Evolutionary conservation across 208 protist species (phyloP).

Genomic region (Acanthamoeba triangularis): DNA sequence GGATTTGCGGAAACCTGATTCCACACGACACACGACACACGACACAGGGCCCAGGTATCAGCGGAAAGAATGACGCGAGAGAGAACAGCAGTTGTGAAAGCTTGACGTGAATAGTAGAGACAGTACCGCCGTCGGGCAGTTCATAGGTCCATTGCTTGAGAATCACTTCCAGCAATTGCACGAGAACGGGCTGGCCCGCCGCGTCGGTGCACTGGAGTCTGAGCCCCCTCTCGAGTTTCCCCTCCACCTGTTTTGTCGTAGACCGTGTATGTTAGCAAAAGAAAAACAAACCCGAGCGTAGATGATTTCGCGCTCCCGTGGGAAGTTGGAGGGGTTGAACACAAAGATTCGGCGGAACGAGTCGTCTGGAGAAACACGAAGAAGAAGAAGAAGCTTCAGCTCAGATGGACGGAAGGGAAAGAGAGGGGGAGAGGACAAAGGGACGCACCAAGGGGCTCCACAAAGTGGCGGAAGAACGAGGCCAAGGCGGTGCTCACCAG

Average conservation of each 20-base stretch:
- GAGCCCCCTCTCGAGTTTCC: not conserved
- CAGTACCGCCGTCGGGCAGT: not conserved
- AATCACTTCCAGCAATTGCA: not conserved
- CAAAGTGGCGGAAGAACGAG: not conserved
- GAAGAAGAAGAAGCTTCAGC: not conserved
- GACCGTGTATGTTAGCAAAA: not conserved
- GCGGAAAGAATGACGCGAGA: not conserved
- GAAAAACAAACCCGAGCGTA: not conserved
- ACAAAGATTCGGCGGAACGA: not conserved
- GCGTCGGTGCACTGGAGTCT: not conserved
- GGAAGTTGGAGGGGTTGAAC: conserved; percentile 44
- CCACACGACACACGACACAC: not conserved
- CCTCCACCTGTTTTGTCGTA: not conserved
- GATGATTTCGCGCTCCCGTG: conserved; percentile 3
- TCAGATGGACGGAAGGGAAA: no score
- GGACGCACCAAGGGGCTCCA: not conserved
- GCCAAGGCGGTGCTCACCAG: not conserved
- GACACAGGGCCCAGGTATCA: not conserved
- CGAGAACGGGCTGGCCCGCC: not conserved
- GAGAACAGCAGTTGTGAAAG: not conserved
- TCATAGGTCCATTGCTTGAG: not conserved
- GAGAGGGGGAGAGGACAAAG: not conserved
- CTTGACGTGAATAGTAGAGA: not conserved
- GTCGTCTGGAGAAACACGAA: not conserved
- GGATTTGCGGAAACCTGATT: not conserved